Percentiles rank a stretch among this genome's conserved stretches.
These are phyloP conservation scores for Metschnikowia rubicola DNA, from an alignment of 805 yeast species.

Conservation along the genomic window DNA sequence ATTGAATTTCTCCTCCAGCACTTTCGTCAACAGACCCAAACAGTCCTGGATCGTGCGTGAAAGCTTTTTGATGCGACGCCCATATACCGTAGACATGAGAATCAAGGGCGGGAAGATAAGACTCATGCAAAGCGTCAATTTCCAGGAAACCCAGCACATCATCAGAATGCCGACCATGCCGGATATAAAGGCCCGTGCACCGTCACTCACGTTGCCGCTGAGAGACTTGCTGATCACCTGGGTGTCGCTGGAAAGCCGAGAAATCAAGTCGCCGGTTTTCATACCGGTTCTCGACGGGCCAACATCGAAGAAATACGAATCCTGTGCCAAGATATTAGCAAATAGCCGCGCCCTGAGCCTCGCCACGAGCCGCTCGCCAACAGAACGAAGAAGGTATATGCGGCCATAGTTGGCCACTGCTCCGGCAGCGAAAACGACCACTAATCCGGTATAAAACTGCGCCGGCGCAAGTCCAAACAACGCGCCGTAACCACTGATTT, in stretches of 20 bases:
- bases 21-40: constrained; percentile 81
- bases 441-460: constrained; percentile 63
- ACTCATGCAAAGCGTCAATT: constrained; percentile 78
- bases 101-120: constrained; percentile 81
- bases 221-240: constrained; percentile 82
- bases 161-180: constrained; percentile 84
- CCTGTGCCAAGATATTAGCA: constrained; percentile 76
- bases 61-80: constrained; percentile 68
- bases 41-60: constrained; percentile 79
- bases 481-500: background rate
- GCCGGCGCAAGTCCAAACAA: constrained; percentile 56
- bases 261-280: constrained; percentile 88
- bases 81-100: constrained; percentile 76
- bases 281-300: constrained; percentile 48
- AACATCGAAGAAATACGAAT: constrained; percentile 83
- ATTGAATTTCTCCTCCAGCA: constrained; percentile 85
- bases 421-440: constrained; percentile 65
- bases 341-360: constrained; percentile 74
- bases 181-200: constrained; percentile 77
- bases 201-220: constrained; percentile 88
- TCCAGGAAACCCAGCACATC: constrained; percentile 86
- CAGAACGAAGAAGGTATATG: constrained; percentile 65
- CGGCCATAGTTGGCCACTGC: constrained; percentile 80
- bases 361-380: constrained; percentile 87
- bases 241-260: constrained; percentile 84